These are phyloP conservation scores for Beauveria bassiana DNA, from an alignment of 2,329 filamentous ascomycete species.

Conservation along the genomic window DNA sequence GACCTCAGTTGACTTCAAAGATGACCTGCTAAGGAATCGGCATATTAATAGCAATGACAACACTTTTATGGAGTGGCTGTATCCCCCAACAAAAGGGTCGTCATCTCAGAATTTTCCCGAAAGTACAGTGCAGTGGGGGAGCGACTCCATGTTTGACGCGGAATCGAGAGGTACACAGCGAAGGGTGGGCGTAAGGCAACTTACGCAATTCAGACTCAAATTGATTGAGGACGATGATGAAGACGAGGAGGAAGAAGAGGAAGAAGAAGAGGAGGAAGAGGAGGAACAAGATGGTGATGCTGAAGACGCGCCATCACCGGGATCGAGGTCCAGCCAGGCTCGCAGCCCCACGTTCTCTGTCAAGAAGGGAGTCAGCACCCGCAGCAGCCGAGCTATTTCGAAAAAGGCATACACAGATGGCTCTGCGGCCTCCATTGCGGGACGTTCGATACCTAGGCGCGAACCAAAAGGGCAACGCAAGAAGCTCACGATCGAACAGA, in stretches of 20 bases:
- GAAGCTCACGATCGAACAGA: slow-evolving; percentile 10
- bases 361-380: neutral
- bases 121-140: slow-evolving; percentile 3
- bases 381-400: neutral
- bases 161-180: neutral
- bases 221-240: neutral
- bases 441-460: neutral
- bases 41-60: neutral
- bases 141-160: slow-evolving; percentile 2
- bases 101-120: neutral
- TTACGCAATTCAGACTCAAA: slow-evolving; percentile 7
- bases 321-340: neutral
- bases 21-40: neutral
- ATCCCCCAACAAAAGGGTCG: neutral
- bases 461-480: neutral
- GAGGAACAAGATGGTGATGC: neutral
- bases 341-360: neutral
- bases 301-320: neutral
- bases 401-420: neutral
- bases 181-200: neutral
- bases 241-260: neutral
- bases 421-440: neutral
- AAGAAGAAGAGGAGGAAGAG: neutral
- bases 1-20: slow-evolving; percentile 6
- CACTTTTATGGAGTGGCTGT: slow-evolving; percentile 7